Evolutionary conservation across 805 yeast species (phyloP), one percentile per base, ranked within the genome.

Genomic region (Yarrowia hollandica): DNA sequence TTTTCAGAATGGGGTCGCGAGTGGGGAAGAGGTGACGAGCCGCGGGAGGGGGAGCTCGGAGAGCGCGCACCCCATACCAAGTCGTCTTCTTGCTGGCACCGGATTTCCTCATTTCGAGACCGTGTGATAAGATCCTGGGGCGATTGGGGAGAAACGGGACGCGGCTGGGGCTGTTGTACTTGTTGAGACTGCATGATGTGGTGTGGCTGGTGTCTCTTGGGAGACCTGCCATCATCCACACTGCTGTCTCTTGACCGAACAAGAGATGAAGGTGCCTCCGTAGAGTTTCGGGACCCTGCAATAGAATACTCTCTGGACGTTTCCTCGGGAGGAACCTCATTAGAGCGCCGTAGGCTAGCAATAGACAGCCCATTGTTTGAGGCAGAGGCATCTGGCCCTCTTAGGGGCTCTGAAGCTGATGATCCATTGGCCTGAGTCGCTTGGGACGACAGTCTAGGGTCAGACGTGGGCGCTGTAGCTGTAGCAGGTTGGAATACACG

Each of bases 261-360:
- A 6, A 30, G 38, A 14, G 38, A 31, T n/a, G 26, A 3, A 10
- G 38, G 22, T 0, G 26, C 22, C 5, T 33, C 39, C 1, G 55
- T 22, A 8, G 38, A 22, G 30, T 12, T 33, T 6, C 55, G 39
- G 22, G 55, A 48, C 5, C 55, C 55, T 10, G 55, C 55, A 8
- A 48, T 48, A 8, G 55, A 48, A 39, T 48, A 48, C 39, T 48
- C 39, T 2, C 30, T 48, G 2, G 55, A 33, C 5, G 8, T 12
- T 5, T 12, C 31, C 5, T n/a, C 16, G 4, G 12, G 5, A 21
- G 15, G 16, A 6, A 9, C 21, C 4, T 14, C 9, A 8, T 22
- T 30, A 8, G 21, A n/a, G 3, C 34, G 38, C 7, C 28, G 26
- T 9, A 31, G 28, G 15, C 55, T 33, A 4, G 55, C 55, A 22